These are phyloP conservation scores for Boletus vermiculosoides DNA, from an alignment of 768 basidiomycete species.

Conservation along the genomic window DNA sequence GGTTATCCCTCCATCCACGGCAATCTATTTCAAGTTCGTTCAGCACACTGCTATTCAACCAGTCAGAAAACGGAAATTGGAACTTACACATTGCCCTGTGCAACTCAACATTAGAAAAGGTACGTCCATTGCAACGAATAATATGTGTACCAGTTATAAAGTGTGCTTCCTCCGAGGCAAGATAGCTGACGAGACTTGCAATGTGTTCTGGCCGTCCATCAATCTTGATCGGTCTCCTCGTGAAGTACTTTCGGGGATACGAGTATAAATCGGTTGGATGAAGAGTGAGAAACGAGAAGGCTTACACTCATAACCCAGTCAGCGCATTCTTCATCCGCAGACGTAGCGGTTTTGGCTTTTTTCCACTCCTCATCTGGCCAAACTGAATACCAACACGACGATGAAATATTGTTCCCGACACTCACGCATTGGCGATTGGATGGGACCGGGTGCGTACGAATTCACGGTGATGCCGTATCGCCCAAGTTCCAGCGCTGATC, in stretches of 20 bases:
- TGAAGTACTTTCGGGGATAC: too few species aligned
- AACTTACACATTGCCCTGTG: constrained; percentile 5
- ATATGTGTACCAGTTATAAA: background rate
- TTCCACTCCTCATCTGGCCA: background rate
- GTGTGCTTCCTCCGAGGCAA: constrained; percentile 34
- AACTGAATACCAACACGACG: background rate
- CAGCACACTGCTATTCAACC: background rate
- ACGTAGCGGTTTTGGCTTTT: background rate
- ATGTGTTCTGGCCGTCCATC: constrained; percentile 32
- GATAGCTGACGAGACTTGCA: constrained; percentile 33
- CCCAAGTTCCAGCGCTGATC: constrained; percentile 26
- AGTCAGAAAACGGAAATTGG: background rate
- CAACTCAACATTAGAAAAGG: background rate
- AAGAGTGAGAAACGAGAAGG: background rate
- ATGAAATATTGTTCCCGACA: too few species aligned
- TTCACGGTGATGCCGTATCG: constrained; percentile 37
- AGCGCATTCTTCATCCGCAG: background rate
- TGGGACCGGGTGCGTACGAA: constrained; percentile 37
- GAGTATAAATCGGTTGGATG: too few species aligned
- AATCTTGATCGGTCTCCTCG: constrained; percentile 8
- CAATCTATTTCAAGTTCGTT: background rate
- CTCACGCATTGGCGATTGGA: constrained; percentile 32
- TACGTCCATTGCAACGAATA: background rate
- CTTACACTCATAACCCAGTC: background rate
- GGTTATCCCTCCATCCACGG: background rate